phyloP scores from a whole-genome alignment of 176 grass and related monocot species.

The Areca catechu region DNA sequence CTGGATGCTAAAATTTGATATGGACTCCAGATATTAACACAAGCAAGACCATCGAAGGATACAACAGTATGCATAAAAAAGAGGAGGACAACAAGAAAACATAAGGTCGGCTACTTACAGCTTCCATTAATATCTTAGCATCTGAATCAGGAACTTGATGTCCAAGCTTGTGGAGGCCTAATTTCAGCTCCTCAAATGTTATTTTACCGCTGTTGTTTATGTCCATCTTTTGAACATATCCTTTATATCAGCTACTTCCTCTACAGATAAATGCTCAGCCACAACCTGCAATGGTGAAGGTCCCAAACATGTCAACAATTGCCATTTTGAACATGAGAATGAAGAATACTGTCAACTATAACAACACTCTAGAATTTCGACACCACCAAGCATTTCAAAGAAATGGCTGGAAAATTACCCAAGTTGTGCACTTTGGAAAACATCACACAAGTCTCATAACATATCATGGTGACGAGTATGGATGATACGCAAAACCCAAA shows the following conservation, averaged over 20 bases:
- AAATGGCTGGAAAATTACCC: too few species aligned
- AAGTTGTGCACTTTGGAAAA: too few species aligned
- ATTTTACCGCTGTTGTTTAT: slow-evolving; percentile 54
- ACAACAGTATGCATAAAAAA: too few species aligned
- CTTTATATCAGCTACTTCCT: slow-evolving; percentile 88
- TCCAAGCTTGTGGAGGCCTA: slow-evolving; percentile 56
- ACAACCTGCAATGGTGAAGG: slow-evolving; percentile 43
- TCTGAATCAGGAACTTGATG: slow-evolving; percentile 74
- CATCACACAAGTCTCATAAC: too few species aligned
- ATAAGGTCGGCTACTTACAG: slow-evolving; percentile 38
- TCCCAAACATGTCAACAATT: background rate
- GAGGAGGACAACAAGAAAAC: slow-evolving; percentile 2
- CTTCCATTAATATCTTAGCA: slow-evolving; percentile 61
- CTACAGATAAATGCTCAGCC: slow-evolving; percentile 71
- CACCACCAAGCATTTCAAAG: too few species aligned
- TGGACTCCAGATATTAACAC: too few species aligned
- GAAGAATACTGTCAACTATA: too few species aligned
- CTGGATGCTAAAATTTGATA: too few species aligned
- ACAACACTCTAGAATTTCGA: too few species aligned
- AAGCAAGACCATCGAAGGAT: too few species aligned
- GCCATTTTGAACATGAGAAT: too few species aligned
- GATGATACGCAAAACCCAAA: background rate
- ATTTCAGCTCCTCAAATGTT: slow-evolving; percentile 74
- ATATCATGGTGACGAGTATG: too few species aligned
- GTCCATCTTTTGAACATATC: slow-evolving; percentile 61